phyloP scores from a whole-genome alignment of 768 basidiomycete genomes.

The Mycena indigotica region DNA sequence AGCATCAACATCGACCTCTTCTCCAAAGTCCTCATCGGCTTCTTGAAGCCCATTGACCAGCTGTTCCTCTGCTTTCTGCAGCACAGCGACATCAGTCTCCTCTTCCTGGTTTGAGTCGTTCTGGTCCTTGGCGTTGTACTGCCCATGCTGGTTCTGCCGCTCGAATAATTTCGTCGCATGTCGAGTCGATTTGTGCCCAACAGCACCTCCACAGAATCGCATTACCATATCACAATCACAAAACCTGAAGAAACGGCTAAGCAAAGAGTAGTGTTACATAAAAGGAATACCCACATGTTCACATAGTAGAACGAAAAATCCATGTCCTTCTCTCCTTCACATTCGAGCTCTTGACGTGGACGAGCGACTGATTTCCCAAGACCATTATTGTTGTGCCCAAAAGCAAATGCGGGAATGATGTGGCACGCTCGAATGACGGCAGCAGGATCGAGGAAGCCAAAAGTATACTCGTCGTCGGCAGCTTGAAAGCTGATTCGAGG shows the following conservation, averaged over 20 bases:
- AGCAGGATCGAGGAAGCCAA: not conserved
- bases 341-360: not conserved
- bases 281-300: not conserved
- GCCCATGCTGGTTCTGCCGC: not conserved
- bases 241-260: not conserved
- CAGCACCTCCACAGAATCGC: not conserved
- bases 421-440: not conserved
- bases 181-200: not conserved
- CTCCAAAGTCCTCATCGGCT: too few relatives aligned
- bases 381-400: not conserved
- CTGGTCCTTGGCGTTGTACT: not conserved
- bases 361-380: not conserved
- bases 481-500: not conserved
- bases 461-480: not conserved
- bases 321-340: not conserved
- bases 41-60: too few relatives aligned
- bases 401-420: not conserved
- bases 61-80: too few relatives aligned
- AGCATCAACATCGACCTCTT: too few relatives aligned
- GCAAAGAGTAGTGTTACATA: not conserved
- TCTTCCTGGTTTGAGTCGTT: not conserved
- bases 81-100: not conserved
- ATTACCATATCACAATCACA: not conserved
- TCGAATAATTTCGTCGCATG: not conserved
- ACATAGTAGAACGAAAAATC: not conserved